Evolutionary conservation across 2,329 filamentous ascomycete genomes (phyloP), one percentile per base, ranked within the genome.

Genomic region (Grosmannia serpens): DNA sequence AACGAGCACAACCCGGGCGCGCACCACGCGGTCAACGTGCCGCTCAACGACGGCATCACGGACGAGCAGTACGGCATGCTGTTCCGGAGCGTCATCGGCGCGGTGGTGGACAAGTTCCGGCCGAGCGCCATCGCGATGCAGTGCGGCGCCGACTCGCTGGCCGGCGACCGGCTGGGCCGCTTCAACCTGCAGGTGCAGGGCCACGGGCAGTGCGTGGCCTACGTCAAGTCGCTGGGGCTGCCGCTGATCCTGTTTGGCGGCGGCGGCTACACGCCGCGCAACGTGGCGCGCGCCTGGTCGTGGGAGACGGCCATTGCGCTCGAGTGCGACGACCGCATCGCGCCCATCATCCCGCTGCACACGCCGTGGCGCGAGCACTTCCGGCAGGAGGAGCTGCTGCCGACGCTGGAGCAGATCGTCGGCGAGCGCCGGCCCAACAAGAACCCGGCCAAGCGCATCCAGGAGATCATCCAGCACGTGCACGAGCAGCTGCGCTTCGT

Each of bases 161-260:
- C 91, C 46, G 92, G 94, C 62, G 94, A 99, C 73, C 83, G 94
- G 26, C 82, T 99, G 0, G 94, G 94, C 54, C 87, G 91, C 63
- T 99, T 99, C 79, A 99, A 97, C 69, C 83, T 99, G 61, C 95
- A 96, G 70, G 94, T 99, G 61, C 86, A 90, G 69, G 92, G 91
- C 17, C 94, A 99, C 73, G 92, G 91, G 57, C 86, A 87, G 63
- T 99, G 94, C 70, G 89, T 96, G 60, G 84, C 86, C 55, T 96
- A 87, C 67, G 90, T 91, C 71, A 97, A 97, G 72, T 82, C 78
- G 53, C 83, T 91, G 62, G 79, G 81, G 8, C 76, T 95, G 1
- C 94, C 94, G 3, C 80, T 97, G 62, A 84, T 99, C 55, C 83
- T 99, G 58, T 89, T 97, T 60, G 94, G 94, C 51, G 94, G 94